phyloP scores from a whole-genome alignment of 495 filamentous ascomycete species.

The Chaetomium cochliodes region DNA sequence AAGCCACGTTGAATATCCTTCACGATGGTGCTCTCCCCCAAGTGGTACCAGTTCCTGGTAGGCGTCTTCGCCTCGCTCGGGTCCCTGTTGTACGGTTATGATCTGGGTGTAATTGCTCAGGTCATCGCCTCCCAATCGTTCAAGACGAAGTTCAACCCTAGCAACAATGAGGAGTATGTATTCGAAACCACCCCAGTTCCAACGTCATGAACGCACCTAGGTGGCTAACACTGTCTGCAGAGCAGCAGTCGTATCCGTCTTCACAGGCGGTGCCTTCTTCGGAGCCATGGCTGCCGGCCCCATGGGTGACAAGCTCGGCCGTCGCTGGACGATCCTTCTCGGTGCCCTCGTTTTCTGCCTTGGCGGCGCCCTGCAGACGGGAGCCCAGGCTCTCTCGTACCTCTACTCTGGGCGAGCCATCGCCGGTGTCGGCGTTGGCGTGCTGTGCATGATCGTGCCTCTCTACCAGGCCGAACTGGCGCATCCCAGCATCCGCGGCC shows the following conservation, averaged over 20 bases:
- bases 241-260: conserved; percentile 17
- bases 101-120: conserved; percentile 19
- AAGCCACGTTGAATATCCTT: neutral
- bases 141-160: conserved; percentile 7
- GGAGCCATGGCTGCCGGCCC: conserved; percentile 10
- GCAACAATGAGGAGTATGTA: conserved; percentile 6
- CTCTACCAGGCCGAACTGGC: conserved; percentile 19
- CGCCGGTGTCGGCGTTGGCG: conserved; percentile 14
- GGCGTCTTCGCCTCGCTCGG: conserved; percentile 18
- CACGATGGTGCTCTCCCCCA: conserved; percentile 9
- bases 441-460: conserved; percentile 14
- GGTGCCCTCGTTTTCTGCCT: conserved; percentile 18
- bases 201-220: neutral
- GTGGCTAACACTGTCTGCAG: neutral
- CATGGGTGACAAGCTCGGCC: conserved; percentile 15
- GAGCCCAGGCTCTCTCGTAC: conserved; percentile 14
- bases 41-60: conserved; percentile 17
- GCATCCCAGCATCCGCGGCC: conserved; percentile 17
- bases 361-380: conserved; percentile 17
- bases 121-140: conserved; percentile 18
- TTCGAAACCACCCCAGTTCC: no score
- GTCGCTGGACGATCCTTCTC: conserved; percentile 14
- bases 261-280: conserved; percentile 18
- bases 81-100: conserved; percentile 16
- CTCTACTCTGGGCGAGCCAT: conserved; percentile 15